A percentile compares a stretch with the other conserved stretches of the same genome.
These are phyloP conservation scores for Rhodomyrtus psidioides DNA, from an alignment of 441 rosid species.

Conservation along the genomic window DNA sequence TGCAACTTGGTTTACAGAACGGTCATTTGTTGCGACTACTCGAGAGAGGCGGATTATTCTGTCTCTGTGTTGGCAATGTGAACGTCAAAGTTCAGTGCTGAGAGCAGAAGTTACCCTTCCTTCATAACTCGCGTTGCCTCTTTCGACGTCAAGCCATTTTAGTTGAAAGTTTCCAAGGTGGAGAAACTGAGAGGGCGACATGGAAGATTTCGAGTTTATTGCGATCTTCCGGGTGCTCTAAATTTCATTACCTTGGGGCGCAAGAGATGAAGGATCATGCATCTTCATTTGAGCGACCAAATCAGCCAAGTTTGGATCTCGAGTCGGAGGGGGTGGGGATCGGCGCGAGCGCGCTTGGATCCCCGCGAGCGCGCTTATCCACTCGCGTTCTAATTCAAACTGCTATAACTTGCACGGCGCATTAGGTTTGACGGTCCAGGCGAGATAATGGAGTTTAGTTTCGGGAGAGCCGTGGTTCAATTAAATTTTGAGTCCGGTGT, in stretches of 20 bases:
- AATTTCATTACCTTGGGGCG: neutral
- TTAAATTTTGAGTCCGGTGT: neutral
- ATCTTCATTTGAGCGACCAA: neutral
- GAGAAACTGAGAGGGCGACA: neutral
- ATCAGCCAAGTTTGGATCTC: neutral
- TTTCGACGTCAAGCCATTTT: neutral
- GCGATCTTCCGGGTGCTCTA: no score
- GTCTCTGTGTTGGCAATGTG: neutral
- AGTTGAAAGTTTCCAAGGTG: neutral
- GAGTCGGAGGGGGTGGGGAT: neutral
- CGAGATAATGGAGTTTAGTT: neutral
- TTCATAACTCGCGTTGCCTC: neutral
- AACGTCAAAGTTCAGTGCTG: neutral
- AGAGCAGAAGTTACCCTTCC: neutral
- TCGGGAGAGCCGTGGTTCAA: no score
- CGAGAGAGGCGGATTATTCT: neutral
- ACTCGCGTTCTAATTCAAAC: neutral
- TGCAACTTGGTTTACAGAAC: neutral
- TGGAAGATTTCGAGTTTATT: neutral
- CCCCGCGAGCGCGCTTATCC: neutral
- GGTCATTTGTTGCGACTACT: neutral
- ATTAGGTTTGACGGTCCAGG: neutral
- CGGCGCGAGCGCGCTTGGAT: neutral
- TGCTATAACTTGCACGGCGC: rapidly evolving
- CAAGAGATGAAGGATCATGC: neutral